Evolutionary conservation across 352 stramenopile species (phyloP).

Genomic region (Phytophthora pini): DNA sequence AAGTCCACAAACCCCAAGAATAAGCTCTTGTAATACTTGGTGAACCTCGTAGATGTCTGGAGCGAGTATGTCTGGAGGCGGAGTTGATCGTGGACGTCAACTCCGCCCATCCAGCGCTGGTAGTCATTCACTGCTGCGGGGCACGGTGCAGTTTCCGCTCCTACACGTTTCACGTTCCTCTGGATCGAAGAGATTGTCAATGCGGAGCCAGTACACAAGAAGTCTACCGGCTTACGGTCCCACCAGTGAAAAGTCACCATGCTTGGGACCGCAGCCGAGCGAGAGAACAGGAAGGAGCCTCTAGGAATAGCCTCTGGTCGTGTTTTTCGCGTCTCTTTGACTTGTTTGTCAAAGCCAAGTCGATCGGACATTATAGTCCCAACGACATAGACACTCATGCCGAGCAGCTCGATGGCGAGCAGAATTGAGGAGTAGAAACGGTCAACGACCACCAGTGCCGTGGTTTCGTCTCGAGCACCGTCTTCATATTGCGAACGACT

Average conservation of each 20-base stretch:
- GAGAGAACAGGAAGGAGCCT: not conserved
- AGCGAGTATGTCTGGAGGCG: too few species aligned
- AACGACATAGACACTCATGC: too few species aligned
- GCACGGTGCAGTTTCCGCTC: not conserved
- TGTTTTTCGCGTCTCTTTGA: not conserved
- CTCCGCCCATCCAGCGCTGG: not conserved
- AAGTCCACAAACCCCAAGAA: not conserved
- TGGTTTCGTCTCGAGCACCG: not conserved
- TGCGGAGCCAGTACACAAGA: not conserved
- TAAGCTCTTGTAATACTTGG: too few species aligned
- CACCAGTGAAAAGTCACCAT: not conserved
- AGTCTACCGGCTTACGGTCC: not conserved
- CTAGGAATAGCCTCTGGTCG: not conserved
- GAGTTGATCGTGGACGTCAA: too few species aligned
- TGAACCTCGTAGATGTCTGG: too few species aligned
- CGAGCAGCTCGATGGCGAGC: too few species aligned
- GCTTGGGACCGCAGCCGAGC: not conserved
- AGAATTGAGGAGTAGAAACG: not conserved
- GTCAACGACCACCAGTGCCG: not conserved
- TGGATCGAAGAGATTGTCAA: not conserved
- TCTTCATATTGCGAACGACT: not conserved
- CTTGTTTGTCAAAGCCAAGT: not conserved
- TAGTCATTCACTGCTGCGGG: not conserved
- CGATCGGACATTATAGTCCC: not conserved
- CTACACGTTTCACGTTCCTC: not conserved